A percentile compares a stretch with the other conserved stretches of the same genome.
Evolutionary conservation across 2,329 filamentous ascomycete species (phyloP).

Genomic region (Fusarium denticulatum): DNA sequence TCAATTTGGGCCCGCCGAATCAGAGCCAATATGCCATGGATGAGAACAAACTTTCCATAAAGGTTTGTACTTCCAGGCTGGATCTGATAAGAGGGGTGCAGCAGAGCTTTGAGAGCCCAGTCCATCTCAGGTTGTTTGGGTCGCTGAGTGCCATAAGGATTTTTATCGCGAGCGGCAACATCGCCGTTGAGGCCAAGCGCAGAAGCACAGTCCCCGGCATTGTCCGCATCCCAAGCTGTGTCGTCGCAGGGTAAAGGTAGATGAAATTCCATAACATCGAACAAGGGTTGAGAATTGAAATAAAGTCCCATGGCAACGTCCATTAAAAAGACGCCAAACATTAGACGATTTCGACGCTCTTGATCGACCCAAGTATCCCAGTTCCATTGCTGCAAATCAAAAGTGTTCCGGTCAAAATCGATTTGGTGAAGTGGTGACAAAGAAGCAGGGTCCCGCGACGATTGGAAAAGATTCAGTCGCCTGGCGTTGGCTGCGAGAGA

Average conservation of each 20-base stretch:
- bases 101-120: constrained; percentile 68
- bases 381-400: constrained; percentile 65
- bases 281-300: constrained; percentile 73
- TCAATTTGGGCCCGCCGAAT: constrained; percentile 59
- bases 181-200: constrained; percentile 72
- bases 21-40: constrained; percentile 74
- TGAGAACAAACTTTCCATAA: constrained; percentile 78
- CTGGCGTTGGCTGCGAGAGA: constrained; percentile 66
- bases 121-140: constrained; percentile 73
- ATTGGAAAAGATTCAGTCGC: constrained; percentile 64
- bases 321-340: constrained; percentile 72
- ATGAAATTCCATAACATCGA: constrained; percentile 71
- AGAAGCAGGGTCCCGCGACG: constrained; percentile 59
- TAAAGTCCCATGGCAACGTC: constrained; percentile 75
- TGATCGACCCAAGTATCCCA: constrained; percentile 77
- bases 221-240: constrained; percentile 75
- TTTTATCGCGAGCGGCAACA: constrained; percentile 63
- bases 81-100: constrained; percentile 68
- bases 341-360: constrained; percentile 72
- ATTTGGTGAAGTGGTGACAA: constrained; percentile 71
- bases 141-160: constrained; percentile 70
- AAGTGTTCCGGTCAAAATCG: constrained; percentile 56
- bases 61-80: constrained; percentile 74
- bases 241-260: constrained; percentile 78
- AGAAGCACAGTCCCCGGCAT: constrained; percentile 67